phyloP scores from a whole-genome alignment of 2,329 filamentous ascomycete species.

The Chaetomium olivaceum region DNA sequence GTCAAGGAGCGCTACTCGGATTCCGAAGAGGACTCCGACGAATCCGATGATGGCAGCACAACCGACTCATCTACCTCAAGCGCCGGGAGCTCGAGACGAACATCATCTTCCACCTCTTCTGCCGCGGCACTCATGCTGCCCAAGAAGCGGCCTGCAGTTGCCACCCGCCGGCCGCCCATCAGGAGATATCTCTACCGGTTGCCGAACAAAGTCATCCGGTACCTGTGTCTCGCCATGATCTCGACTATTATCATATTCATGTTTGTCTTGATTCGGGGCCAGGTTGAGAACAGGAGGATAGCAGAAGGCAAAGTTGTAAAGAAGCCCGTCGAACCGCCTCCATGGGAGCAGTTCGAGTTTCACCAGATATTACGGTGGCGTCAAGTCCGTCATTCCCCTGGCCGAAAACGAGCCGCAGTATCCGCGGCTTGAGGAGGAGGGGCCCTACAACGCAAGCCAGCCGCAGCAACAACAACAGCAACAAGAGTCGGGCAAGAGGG shows the following conservation, averaged over 20 bases:
- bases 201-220: constrained; percentile 73
- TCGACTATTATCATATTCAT: constrained; percentile 74
- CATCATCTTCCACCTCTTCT: constrained; percentile 47
- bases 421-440: constrained; percentile 64
- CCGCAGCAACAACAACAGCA: constrained; percentile 24
- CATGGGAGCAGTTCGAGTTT: constrained; percentile 90
- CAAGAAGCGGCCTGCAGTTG: constrained; percentile 39
- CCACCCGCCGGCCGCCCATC: constrained; percentile 37
- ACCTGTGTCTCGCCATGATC: constrained; percentile 72
- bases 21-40: constrained; percentile 44
- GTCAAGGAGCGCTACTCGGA: constrained; percentile 56
- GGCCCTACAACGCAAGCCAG: constrained; percentile 44
- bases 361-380: constrained; percentile 84
- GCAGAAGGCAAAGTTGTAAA: constrained; percentile 59
- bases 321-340: constrained; percentile 62
- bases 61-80: constrained; percentile 46
- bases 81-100: constrained; percentile 56
- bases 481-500: constrained; percentile 23
- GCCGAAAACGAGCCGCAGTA: constrained; percentile 77
- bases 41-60: constrained; percentile 44
- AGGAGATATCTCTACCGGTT: constrained; percentile 58
- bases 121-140: constrained; percentile 49
- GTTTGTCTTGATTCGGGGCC: constrained; percentile 69
- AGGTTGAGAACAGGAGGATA: constrained; percentile 65
- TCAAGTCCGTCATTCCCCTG: constrained; percentile 68